phyloP scores from a whole-genome alignment of 441 rosid species.

The Adansonia gregorii region DNA sequence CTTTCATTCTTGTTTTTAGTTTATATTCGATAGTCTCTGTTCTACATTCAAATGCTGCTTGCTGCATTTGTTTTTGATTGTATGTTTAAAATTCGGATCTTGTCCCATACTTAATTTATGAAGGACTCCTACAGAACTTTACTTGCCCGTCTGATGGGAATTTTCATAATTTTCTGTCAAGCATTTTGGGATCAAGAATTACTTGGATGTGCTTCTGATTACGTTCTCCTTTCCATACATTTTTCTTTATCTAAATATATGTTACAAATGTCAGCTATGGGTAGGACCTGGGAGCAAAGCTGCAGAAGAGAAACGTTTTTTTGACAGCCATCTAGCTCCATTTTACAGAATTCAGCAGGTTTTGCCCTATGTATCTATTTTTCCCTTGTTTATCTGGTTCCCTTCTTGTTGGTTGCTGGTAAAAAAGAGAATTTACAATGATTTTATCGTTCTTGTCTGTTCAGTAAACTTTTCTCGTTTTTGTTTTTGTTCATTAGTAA shows the following conservation, averaged over 20 bases:
- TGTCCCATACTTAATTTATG: not conserved
- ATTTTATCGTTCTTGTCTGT: not conserved
- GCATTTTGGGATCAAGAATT: constrained; percentile 12
- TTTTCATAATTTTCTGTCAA: constrained; percentile 3
- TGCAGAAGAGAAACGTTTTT: constrained; percentile 87
- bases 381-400: not conserved
- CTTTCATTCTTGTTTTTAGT: not conserved
- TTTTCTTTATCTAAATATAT: constrained; percentile 10
- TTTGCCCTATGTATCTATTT: constrained; percentile 16
- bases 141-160: not conserved
- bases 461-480: not conserved
- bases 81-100: not conserved
- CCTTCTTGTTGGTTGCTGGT: not conserved
- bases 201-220: constrained; percentile 13
- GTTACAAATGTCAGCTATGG: constrained; percentile 76
- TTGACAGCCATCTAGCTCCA: constrained; percentile 89
- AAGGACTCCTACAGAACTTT: not conserved
- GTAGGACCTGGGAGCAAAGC: constrained; percentile 97
- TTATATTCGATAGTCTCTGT: not conserved
- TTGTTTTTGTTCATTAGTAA: too few relatives aligned
- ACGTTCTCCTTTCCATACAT: constrained; percentile 4
- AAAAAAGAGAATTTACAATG: not conserved
- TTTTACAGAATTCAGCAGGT: constrained; percentile 99
- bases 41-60: not conserved
- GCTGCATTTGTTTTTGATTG: constrained; percentile 3